Evolutionary conservation across 257 asterid species (phyloP).

Genomic region (Forsythia suspensa): DNA sequence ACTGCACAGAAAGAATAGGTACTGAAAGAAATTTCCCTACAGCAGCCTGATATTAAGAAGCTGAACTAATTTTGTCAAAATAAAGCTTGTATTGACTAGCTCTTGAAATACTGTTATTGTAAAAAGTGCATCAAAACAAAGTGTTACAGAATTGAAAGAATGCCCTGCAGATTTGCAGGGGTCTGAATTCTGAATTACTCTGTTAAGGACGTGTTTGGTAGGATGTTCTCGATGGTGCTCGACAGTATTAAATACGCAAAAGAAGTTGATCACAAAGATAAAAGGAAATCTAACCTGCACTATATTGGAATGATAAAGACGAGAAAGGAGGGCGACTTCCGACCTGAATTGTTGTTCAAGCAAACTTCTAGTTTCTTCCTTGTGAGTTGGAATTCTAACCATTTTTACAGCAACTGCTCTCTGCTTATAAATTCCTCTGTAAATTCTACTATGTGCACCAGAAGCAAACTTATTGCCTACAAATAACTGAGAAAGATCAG

Average conservation of each 20-base stretch:
- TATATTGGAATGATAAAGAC: conserved; percentile 65
- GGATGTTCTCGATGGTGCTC: not conserved
- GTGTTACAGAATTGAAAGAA: too few relatives aligned
- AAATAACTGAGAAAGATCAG: conserved; percentile 83
- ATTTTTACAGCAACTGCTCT: conserved; percentile 85
- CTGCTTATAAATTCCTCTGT: conserved; percentile 83
- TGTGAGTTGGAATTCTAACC: conserved; percentile 72
- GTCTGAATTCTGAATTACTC: not conserved
- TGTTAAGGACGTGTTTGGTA: not conserved
- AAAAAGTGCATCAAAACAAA: too few relatives aligned
- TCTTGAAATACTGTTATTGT: not conserved
- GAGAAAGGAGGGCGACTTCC: conserved; percentile 62
- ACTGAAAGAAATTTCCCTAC: not conserved
- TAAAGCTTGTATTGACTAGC: not conserved
- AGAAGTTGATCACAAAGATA: not conserved
- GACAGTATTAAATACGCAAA: not conserved
- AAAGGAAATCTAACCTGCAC: conserved; percentile 49
- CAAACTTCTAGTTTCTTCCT: conserved; percentile 41
- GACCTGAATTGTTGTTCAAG: conserved; percentile 62
- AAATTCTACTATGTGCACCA: conserved; percentile 80
- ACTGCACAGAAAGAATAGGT: conserved; percentile 36
- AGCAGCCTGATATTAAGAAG: not conserved
- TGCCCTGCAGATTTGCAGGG: too few relatives aligned
- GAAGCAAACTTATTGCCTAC: conserved; percentile 79
- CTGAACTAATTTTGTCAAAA: not conserved